Evolutionary conservation across 129 eudicot species (phyloP), one percentile per base, ranked within the genome.

Genomic region (Helichrysum umbraculigerum): DNA sequence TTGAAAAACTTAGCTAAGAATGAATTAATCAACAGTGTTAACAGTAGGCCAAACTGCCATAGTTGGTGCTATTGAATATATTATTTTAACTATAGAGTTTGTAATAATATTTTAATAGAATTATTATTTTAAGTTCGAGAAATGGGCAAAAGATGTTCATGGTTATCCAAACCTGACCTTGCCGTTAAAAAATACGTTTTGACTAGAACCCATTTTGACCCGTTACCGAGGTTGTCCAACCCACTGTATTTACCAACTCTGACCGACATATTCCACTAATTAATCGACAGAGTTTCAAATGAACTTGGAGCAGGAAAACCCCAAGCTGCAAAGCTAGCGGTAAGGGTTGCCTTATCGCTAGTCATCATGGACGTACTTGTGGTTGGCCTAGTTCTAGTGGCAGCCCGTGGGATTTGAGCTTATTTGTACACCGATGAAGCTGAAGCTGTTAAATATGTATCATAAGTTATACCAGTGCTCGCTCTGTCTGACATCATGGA

Each of bases 251-350:
- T 1, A 16, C 57, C 57, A 50, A 12, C 57, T 50, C 17, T 50
- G 2, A 37, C 9, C 42, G 2, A 14, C 57, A 50, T 50, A 50
- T 50, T 50, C 57, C 6, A 5, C 19, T 50, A 50, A 50, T 50
- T 19, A 2, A 50, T 19, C 82, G 79, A 85, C 10, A 81, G 87
- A 80, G 80, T 82, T 54, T 87, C 92, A 62, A 87, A 87, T 63
- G 92, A 87, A 76, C 74, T 87, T 35, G 89, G 89, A 59, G 89
- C 92, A 63, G 87, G 87, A 32, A 70, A 73, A 25, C 87, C 85
- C 28, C 15, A 62, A n/a, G 85, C 83, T 41, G 89, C 92, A 25
- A 56, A 73, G 58, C 34, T 76, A 52, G 89, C 85, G 12, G 87
- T 70, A 34, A 50, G 39, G 61, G 87, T 84, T 1, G 79, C 80